Evolutionary conservation across 257 asterid species (phyloP).

Genomic region (Avicennia marina): DNA sequence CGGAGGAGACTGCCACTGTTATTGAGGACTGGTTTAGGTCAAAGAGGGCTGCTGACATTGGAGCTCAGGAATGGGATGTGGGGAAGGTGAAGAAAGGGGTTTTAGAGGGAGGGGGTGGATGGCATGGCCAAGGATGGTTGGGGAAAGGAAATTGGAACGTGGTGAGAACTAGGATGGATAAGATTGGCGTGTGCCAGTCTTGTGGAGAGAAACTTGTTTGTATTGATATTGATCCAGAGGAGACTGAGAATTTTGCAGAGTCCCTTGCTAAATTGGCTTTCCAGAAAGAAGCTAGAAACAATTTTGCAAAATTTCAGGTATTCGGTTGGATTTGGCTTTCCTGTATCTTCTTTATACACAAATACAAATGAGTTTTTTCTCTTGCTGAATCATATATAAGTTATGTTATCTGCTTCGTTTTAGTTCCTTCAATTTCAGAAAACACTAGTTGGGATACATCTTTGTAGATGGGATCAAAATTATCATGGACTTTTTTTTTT

Average conservation of each 20-base stretch:
- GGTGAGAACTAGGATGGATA: conserved; percentile 54
- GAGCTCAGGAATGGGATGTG: conserved; percentile 62
- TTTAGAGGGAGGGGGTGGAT: conserved; percentile 94
- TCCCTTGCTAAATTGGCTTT: conserved; percentile 65
- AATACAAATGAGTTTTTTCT: background rate
- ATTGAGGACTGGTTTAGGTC: conserved; percentile 82
- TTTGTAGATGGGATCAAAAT: too few species aligned
- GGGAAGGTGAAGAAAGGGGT: conserved; percentile 62
- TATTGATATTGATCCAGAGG: conserved; percentile 92
- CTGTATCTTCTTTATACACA: too few species aligned
- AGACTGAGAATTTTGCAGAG: conserved; percentile 71
- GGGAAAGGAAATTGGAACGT: conserved; percentile 86
- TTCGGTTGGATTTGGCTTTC: conserved; percentile 11
- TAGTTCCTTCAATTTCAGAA: background rate
- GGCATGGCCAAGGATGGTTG: conserved; percentile 99
- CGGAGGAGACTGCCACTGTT: conserved; percentile 65
- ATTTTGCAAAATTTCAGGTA: conserved; percentile 77
- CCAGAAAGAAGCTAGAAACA: conserved; percentile 49
- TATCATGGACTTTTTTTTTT: too few species aligned
- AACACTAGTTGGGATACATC: too few species aligned
- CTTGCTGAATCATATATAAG: background rate
- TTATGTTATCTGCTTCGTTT: background rate
- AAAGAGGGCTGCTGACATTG: conserved; percentile 52
- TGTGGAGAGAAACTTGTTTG: conserved; percentile 80
- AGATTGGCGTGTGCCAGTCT: conserved; percentile 59